These are phyloP conservation scores for Toxicodendron radicans DNA, from an alignment of 345 rosid species.

Conservation along the genomic window DNA sequence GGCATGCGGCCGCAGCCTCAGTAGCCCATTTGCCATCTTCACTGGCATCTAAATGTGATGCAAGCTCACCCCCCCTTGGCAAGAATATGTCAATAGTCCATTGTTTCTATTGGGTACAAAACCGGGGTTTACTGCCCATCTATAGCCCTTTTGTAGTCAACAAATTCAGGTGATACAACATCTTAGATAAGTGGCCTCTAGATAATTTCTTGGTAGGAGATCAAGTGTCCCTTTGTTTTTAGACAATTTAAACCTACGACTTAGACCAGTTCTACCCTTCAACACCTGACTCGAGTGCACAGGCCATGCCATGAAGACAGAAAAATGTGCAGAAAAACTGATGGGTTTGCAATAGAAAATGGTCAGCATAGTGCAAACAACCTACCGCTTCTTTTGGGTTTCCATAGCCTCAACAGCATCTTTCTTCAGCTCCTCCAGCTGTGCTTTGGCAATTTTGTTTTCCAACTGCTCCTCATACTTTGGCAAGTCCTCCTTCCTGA, in stretches of 20 bases:
- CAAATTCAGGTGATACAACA: too few relatives aligned
- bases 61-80: neutral
- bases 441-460: conserved; percentile 79
- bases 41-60: neutral
- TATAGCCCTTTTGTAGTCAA: too few relatives aligned
- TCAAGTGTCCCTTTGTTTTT: too few relatives aligned
- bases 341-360: neutral
- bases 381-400: conserved; percentile 85
- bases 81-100: too few relatives aligned
- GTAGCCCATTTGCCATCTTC: neutral
- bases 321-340: too few relatives aligned
- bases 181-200: too few relatives aligned
- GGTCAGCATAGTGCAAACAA: neutral
- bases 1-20: neutral
- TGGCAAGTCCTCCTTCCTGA: conserved; percentile 80
- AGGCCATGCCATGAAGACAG: too few relatives aligned
- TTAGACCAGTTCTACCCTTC: neutral
- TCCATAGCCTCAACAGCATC: conserved; percentile 94
- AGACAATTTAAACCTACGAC: too few relatives aligned
- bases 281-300: neutral
- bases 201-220: too few relatives aligned
- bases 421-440: conserved; percentile 84
- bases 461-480: conserved; percentile 86
- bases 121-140: too few relatives aligned
- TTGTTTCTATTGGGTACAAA: too few relatives aligned